Percentiles rank a stretch among this genome's conserved stretches.
phyloP scores from a whole-genome alignment of 352 stramenopile species.

The Globisporangium spinosum region DNA sequence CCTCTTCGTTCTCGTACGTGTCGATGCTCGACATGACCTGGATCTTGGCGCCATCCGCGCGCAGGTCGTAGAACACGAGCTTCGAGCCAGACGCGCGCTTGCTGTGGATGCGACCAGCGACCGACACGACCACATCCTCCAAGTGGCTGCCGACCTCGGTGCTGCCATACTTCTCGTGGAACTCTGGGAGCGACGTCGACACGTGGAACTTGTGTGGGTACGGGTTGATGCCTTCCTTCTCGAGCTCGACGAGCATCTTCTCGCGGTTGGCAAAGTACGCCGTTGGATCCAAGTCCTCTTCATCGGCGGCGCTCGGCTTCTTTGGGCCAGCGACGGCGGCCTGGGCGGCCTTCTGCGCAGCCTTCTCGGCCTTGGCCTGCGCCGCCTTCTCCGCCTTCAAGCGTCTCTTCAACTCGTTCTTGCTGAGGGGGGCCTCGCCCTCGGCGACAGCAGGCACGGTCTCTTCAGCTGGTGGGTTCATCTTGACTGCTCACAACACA shows the following conservation, averaged over 20 bases:
- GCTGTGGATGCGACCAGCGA: constrained; percentile 94
- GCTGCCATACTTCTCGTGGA: constrained; percentile 82
- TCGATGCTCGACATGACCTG: constrained; percentile 95
- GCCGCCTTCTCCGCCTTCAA: constrained; percentile 95
- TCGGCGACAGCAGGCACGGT: constrained; percentile 19
- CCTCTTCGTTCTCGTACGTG: constrained; percentile 51
- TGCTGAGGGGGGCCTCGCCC: constrained; percentile 70
- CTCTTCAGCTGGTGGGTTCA: constrained; percentile 20
- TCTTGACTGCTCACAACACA: constrained; percentile 9
- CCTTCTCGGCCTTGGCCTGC: constrained; percentile 94
- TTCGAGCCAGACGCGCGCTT: constrained; percentile 95
- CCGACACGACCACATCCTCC: constrained; percentile 78
- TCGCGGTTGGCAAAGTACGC: constrained; percentile 98
- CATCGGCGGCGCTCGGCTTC: constrained; percentile 63
- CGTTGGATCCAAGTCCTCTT: constrained; percentile 96
- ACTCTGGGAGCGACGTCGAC: constrained; percentile 92
- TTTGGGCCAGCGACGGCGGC: constrained; percentile 59
- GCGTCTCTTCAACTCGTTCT: constrained; percentile 98
- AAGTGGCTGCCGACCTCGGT: constrained; percentile 82
- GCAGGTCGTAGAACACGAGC: constrained; percentile 98
- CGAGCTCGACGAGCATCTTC: constrained; percentile 84
- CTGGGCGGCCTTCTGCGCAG: constrained; percentile 64
- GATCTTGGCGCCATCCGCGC: constrained; percentile 92
- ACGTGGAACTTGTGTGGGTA: constrained; percentile 99
- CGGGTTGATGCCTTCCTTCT: constrained; percentile 90